Evolutionary conservation across 495 filamentous ascomycete genomes (phyloP), one percentile per base, ranked within the genome.

Genomic region (Aspergillus heteromorphus): DNA sequence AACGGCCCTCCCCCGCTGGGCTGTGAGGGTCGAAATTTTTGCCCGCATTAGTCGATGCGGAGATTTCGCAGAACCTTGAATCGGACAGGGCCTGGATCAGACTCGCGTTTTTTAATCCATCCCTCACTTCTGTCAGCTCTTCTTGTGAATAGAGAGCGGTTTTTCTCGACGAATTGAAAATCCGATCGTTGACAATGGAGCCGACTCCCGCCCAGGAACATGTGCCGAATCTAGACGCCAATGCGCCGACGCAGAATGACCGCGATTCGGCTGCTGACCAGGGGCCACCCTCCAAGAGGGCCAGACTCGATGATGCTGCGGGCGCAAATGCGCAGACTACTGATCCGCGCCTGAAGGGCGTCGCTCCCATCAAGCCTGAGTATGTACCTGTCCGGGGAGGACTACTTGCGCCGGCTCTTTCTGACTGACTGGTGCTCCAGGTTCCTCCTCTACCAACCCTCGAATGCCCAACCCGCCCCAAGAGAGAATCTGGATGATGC

Each of bases 341-440:
- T 13, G 49, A 56, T 14, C 60, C 81, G 73, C 68, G 78, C 57
- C 51, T 75, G 40, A 81, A 82, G 63, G 92, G 92, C 27, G 78
- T 92, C 54, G 90, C 90, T 29, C 81, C 84, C 1, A 85, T 98
- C 63, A 96, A 96, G 68, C 62, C 81, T 54, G 92, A 97, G 88
- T 96, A 71, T 66, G 82, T 70, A 13, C 40, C 27, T n/a, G 8
- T 25, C 14, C 20, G 6, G 31, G n/a, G n/a, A n/a, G n/a, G n/a
- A 3, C 23, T 19, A 2, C n/a, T 43, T 11, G 9, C 16, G n/a
- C 41, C 30, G 23, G 36, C 45, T 21, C n/a, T 45, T 54, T 5
- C n/a, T 34, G 40, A 47, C 54, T 50, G 43, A 62, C 54, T 57
- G 42, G 42, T 17, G 25, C 19, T 5, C 19, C 61, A 88, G 86